phyloP scores from a whole-genome alignment of 129 eudicot species.

The Flaveria sonorensis region DNA sequence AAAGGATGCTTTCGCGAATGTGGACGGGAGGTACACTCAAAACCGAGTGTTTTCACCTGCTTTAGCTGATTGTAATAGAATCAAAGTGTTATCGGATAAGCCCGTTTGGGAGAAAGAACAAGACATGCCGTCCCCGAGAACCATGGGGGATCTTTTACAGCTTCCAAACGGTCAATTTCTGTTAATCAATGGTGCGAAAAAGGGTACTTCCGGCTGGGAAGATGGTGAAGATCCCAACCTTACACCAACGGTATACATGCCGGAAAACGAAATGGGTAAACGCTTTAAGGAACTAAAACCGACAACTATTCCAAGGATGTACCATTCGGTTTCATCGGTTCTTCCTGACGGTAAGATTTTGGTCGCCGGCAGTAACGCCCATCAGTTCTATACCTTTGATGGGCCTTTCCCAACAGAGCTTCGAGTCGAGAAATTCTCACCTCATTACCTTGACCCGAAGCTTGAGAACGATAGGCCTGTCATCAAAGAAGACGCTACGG shows the following conservation, averaged over 20 bases:
- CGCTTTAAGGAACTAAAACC: constrained; percentile 52
- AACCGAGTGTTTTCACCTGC: constrained; percentile 50
- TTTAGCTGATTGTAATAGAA: constrained; percentile 57
- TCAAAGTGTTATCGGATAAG: constrained; percentile 15
- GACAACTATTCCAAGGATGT: constrained; percentile 63
- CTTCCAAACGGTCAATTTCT: constrained; percentile 74
- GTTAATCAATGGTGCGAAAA: constrained; percentile 67
- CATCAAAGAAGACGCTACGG: constrained; percentile 28
- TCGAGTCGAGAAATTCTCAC: constrained; percentile 65
- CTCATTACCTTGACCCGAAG: constrained; percentile 62
- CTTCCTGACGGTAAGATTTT: constrained; percentile 60
- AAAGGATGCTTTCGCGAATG: constrained; percentile 37
- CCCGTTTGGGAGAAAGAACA: constrained; percentile 69
- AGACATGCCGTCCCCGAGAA: constrained; percentile 67
- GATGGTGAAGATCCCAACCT: constrained; percentile 57
- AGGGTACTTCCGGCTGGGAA: constrained; percentile 77
- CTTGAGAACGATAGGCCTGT: constrained; percentile 28
- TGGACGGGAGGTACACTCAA: constrained; percentile 43
- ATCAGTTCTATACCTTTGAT: constrained; percentile 38
- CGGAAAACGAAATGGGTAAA: constrained; percentile 42
- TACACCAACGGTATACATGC: constrained; percentile 60
- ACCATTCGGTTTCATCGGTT: constrained; percentile 58
- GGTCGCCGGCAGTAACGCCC: constrained; percentile 72
- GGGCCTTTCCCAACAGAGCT: constrained; percentile 64
- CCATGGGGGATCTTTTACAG: constrained; percentile 68